Base-by-base conservation (phyloP, 2,329 filamentous ascomycete species). In the Fusarium paranaense region DNA sequence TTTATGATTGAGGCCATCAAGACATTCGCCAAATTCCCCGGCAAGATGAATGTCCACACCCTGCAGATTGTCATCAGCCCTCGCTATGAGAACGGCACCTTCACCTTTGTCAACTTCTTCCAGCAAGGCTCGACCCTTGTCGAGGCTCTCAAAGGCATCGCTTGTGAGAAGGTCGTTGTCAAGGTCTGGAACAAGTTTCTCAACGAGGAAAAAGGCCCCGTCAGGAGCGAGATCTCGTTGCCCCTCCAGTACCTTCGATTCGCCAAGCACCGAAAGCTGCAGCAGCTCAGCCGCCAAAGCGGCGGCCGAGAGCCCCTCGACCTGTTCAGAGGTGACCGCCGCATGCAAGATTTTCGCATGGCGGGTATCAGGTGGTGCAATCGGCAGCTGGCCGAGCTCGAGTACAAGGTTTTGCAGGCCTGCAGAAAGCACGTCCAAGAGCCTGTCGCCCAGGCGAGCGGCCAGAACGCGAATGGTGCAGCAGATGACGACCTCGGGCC, bases 11-110 rank as follows among this genome's bases (percentile, higher is more conserved):
- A 74, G 4, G 84, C 85, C 9, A 80, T 87, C 37, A 65, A 76
- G 32, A 76, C 81, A 58, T 87, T 87, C 71, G 75, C 73, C 10
- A 56, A 54, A 13, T n/a, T 62, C 18, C 40, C 52, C 2, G 67
- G 69, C 1, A 67, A 64, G 57, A 64, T 76, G 20, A 79, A 79
- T 56, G 77, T 89, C 4, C 80, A 84, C 65, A 86, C 82, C 1
- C 75, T 89, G 27, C 84, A 81, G 4, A 78, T 89, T 56, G 81
- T 85, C 37, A 74, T 88, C 56, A 79, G 80, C 18, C 84, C 84
- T 2, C 69, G 56, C 18, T 72, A 62, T 4, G 27, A 27, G 10
- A 40, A 25, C 3, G 66, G 64, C 25, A 65, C 52, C 11, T 80
- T 84, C 38, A 83, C 82, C 4, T 83, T 85, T 61, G 73, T 81